A percentile compares a stretch with the other conserved stretches of the same genome.
Evolutionary conservation across 2,329 filamentous ascomycete genomes (phyloP).

Genomic region (Alternaria ethzedia): DNA sequence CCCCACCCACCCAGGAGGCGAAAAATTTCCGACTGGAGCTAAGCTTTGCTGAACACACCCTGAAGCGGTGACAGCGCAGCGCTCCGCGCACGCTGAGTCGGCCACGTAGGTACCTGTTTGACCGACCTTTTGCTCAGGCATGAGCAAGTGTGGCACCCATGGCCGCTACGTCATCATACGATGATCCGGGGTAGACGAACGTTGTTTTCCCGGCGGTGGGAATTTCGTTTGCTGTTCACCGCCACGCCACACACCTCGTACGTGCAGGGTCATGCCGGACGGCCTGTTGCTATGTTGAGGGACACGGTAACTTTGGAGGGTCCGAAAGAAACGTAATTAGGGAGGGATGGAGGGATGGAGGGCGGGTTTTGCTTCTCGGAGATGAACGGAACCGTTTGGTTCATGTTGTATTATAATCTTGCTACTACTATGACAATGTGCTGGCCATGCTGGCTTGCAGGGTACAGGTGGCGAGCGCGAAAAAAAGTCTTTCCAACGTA

Average conservation of each 20-base stretch:
- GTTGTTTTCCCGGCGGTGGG: constrained; percentile 20
- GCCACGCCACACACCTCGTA: constrained; percentile 19
- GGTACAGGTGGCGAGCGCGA: constrained; percentile 22
- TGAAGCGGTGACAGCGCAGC: constrained; percentile 31
- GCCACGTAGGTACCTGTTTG: constrained; percentile 33
- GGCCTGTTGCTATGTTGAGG: constrained; percentile 11
- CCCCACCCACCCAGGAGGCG: background rate
- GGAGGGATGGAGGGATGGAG: constrained; percentile 8
- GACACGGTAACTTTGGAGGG: constrained; percentile 14
- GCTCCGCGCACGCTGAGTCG: constrained; percentile 18
- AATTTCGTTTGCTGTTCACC: constrained; percentile 35
- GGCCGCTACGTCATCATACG: constrained; percentile 34
- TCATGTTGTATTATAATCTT: background rate
- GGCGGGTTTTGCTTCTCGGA: constrained; percentile 6
- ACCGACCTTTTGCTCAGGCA: constrained; percentile 23
- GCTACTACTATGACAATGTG: constrained; percentile 16
- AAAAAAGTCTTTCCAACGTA: constrained; percentile 18
- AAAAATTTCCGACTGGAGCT: constrained; percentile 1
- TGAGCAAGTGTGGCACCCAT: constrained; percentile 10
- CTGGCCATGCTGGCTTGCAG: constrained; percentile 15
- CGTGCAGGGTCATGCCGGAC: constrained; percentile 21
- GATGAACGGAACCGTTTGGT: constrained; percentile 13
- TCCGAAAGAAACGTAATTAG: constrained; percentile 14
- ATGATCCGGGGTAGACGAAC: constrained; percentile 30
- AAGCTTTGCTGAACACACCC: background rate